Conservation (phyloP, 208 protist genomes). For the Acanthamoeba sp. region DNA sequence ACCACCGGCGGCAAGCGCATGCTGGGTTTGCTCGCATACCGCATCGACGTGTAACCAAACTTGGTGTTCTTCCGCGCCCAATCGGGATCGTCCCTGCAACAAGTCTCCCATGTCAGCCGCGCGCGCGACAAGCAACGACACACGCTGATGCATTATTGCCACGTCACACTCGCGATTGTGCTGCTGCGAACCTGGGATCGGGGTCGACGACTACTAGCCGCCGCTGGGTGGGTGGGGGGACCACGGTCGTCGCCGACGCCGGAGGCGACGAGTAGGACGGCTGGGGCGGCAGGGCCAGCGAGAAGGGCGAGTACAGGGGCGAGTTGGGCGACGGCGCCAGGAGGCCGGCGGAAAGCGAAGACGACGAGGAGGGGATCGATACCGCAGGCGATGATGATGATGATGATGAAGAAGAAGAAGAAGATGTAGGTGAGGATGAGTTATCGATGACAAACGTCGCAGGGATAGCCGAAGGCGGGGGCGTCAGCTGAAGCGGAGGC, state of each 20-base stretch:
- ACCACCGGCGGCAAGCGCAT: not conserved
- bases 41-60: not conserved
- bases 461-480: not conserved
- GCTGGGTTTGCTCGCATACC: not conserved
- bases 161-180: too few relatives aligned
- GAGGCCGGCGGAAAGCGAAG: not conserved
- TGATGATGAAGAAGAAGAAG: not conserved
- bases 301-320: slow-evolving; percentile 7
- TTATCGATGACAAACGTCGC: not conserved
- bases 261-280: not conserved
- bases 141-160: too few relatives aligned
- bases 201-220: not conserved
- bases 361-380: not conserved
- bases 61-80: not conserved
- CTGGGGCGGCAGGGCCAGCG: not conserved
- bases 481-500: not conserved
- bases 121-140: too few relatives aligned
- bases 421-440: not conserved
- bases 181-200: too few relatives aligned
- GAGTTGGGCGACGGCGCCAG: not conserved
- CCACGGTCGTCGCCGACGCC: not conserved
- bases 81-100: not conserved
- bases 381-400: not conserved
- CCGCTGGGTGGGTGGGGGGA: not conserved
- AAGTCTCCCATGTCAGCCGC: not conserved